Conservation (phyloP, 108 stramenopile genomes). For the Phaeodactylum tricornutum region DNA sequence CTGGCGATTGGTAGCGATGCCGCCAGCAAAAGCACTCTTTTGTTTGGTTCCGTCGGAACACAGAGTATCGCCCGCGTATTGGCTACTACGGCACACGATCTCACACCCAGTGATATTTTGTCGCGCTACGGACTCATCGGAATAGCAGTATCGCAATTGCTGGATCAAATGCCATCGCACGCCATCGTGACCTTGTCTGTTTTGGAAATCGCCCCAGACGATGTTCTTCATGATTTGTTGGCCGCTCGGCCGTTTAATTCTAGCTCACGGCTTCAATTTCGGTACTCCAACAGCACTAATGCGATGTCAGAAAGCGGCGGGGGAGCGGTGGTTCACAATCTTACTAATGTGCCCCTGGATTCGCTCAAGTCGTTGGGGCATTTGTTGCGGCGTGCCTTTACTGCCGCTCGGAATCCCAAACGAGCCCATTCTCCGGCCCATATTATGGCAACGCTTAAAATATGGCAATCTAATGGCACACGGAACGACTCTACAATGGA, state of each 20-base stretch:
- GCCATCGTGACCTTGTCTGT: slow-evolving; percentile 14
- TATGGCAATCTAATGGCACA: slow-evolving; percentile 6
- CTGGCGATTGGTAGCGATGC: not conserved
- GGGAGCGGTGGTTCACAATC: slow-evolving; percentile 40
- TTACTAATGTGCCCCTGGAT: slow-evolving; percentile 36
- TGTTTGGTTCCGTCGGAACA: slow-evolving; percentile 5
- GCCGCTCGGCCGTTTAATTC: slow-evolving; percentile 12
- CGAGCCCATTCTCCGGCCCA: slow-evolving; percentile 41
- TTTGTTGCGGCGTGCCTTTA: slow-evolving; percentile 1
- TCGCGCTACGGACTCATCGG: slow-evolving; percentile 7
- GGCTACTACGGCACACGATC: slow-evolving; percentile 1
- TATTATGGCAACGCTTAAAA: slow-evolving; percentile 29
- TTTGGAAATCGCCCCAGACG: slow-evolving; percentile 39
- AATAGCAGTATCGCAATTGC: not conserved
- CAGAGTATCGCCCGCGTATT: slow-evolving; percentile 5
- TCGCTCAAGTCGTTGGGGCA: slow-evolving; percentile 13
- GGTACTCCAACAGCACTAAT: slow-evolving; percentile 10
- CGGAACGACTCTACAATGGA: slow-evolving; percentile 8
- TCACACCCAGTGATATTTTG: not conserved
- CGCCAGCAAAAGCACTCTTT: not conserved
- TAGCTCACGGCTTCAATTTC: slow-evolving; percentile 9
- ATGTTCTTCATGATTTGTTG: slow-evolving; percentile 36
- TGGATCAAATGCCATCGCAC: not conserved
- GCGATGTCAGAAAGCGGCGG: slow-evolving; percentile 16
- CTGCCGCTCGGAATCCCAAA: slow-evolving; percentile 13